These are phyloP conservation scores for Spathaspora sp. DNA, from an alignment of 1,139 yeast genomes.

Conservation along the genomic window DNA sequence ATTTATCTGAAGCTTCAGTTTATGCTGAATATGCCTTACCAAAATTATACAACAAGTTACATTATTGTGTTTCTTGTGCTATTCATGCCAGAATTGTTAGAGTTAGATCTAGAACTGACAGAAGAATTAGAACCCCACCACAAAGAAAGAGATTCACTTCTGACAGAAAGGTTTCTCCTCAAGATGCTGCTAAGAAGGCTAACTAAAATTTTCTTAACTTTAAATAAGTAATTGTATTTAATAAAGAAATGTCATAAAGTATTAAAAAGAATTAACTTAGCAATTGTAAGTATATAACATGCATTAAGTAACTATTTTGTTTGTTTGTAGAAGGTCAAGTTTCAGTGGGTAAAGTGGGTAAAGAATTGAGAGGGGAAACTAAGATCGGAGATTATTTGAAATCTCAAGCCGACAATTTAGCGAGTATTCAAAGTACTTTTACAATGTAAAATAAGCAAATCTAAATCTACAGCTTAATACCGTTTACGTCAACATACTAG, in stretches of 20 bases:
- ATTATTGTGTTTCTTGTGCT: slow-evolving; percentile 99
- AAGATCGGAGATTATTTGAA: background rate
- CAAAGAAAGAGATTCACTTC: slow-evolving; percentile 98
- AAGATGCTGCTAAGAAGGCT: slow-evolving; percentile 97
- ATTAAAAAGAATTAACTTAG: background rate
- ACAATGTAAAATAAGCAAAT: too few species aligned
- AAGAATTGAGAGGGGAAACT: background rate
- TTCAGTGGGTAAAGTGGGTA: too few species aligned
- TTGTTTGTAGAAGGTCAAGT: too few species aligned
- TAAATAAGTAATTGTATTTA: slow-evolving; percentile 6
- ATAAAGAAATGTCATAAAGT: slow-evolving; percentile 6
- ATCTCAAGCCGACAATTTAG: background rate
- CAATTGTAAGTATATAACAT: too few species aligned
- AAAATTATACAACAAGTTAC: slow-evolving; percentile 99
- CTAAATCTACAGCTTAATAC: too few species aligned
- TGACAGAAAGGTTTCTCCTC: slow-evolving; percentile 95
- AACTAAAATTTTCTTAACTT: slow-evolving; percentile 8
- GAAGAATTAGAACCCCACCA: slow-evolving; percentile 99
- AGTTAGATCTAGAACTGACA: slow-evolving; percentile 98
- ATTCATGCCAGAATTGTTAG: slow-evolving; percentile 99
- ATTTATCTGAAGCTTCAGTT: slow-evolving; percentile 98
- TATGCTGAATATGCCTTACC: slow-evolving; percentile 99
- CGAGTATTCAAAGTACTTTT: too few species aligned
- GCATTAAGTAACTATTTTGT: too few species aligned
- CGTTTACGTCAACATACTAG: too few species aligned